These are phyloP conservation scores for Closterium sp. DNA, from an alignment of 139 green algal genomes.

Conservation along the genomic window DNA sequence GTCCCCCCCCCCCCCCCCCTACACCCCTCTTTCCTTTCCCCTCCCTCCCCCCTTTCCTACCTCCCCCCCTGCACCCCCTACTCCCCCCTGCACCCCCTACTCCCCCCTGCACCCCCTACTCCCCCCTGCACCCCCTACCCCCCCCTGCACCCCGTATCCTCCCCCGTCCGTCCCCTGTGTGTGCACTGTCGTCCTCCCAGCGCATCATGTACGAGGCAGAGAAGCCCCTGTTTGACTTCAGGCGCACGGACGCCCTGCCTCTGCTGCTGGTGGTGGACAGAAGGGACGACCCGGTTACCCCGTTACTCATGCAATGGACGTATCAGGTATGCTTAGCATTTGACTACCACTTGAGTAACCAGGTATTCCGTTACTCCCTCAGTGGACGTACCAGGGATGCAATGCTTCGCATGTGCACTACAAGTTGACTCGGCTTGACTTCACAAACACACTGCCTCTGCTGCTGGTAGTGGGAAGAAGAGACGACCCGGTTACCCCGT, in stretches of 20 bases:
- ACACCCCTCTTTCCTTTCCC: too few species aligned
- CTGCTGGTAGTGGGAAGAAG: constrained; percentile 55
- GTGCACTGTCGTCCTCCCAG: too few species aligned
- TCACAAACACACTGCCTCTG: constrained; percentile 39
- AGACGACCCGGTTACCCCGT: constrained; percentile 60
- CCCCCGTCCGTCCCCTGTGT: too few species aligned
- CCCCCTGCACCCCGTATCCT: too few species aligned
- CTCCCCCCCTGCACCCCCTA: too few species aligned
- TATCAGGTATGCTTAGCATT: constrained; percentile 50
- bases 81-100: too few species aligned
- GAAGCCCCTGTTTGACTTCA: constrained; percentile 57
- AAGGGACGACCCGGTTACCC: constrained; percentile 59
- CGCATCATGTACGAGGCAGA: constrained; percentile 59
- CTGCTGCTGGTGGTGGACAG: constrained; percentile 60
- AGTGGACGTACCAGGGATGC: neutral
- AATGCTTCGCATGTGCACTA: too few species aligned
- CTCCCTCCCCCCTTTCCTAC: too few species aligned
- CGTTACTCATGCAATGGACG: constrained; percentile 62
- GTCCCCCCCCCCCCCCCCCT: too few species aligned
- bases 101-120: neutral
- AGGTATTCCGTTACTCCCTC: neutral
- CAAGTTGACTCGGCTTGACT: too few species aligned
- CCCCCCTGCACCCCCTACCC: neutral
- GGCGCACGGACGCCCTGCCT: constrained; percentile 25
- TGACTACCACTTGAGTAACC: neutral